Evolutionary conservation across 2,329 filamentous ascomycete species (phyloP).

Genomic region (Cladorrhinum sp.): DNA sequence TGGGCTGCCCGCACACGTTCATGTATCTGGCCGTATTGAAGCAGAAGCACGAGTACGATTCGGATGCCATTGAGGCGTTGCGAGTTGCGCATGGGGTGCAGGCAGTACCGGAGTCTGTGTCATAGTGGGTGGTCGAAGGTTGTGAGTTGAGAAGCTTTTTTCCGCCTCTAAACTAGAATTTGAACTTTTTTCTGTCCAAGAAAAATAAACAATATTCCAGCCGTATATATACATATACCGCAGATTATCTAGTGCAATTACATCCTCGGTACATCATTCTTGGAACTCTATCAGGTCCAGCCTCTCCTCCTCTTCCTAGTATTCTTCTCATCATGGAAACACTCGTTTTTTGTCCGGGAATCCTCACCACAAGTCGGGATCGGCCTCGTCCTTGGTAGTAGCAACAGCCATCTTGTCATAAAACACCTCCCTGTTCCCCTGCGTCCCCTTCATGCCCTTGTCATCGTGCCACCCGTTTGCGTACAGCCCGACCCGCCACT

Average conservation of each 20-base stretch:
- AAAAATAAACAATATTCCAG: no score
- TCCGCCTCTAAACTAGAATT: no score
- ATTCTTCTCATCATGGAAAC: no score
- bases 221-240: no score
- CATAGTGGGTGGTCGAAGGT: no score
- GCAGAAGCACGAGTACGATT: slow-evolving; percentile 35
- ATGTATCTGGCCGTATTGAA: slow-evolving; percentile 31
- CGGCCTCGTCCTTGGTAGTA: slow-evolving; percentile 39
- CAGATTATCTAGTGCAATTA: no score
- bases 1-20: slow-evolving; percentile 39
- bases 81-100: slow-evolving; percentile 30
- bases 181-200: no score
- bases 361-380: slow-evolving; percentile 27
- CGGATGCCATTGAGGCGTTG: slow-evolving; percentile 33
- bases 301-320: no score
- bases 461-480: slow-evolving; percentile 50
- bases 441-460: slow-evolving; percentile 37
- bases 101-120: not conserved
- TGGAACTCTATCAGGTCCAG: no score
- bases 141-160: no score
- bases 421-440: slow-evolving; percentile 46
- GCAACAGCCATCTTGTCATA: slow-evolving; percentile 48
- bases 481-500: slow-evolving; percentile 48
- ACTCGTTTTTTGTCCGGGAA: no score
- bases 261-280: not conserved